phyloP scores from a whole-genome alignment of 257 asterid species.

The Thymus mandschuricus region DNA sequence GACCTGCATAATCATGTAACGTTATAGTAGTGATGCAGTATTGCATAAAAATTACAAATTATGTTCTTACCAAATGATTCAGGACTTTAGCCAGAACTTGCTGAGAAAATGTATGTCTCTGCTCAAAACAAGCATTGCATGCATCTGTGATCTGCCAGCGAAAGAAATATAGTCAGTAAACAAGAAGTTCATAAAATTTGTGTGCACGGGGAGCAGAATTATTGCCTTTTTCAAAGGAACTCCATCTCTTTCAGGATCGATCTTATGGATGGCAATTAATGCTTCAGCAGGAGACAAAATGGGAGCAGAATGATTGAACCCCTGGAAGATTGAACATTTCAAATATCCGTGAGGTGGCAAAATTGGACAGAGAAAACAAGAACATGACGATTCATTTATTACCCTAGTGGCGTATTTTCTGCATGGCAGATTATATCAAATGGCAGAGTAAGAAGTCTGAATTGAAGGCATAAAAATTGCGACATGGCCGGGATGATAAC shows the following conservation, averaged over 20 bases:
- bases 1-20: conserved; percentile 62
- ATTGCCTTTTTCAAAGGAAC: conserved; percentile 92
- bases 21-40: conserved; percentile 20
- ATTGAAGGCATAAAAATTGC: conserved; percentile 14
- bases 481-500: conserved; percentile 29
- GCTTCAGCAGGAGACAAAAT: conserved; percentile 93
- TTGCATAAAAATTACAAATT: background rate
- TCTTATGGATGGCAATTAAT: conserved; percentile 90
- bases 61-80: conserved; percentile 84
- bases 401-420: background rate
- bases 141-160: conserved; percentile 92
- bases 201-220: conserved; percentile 19
- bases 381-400: conserved; percentile 7
- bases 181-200: conserved; percentile 31
- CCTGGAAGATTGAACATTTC: conserved; percentile 52
- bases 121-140: conserved; percentile 97
- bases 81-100: conserved; percentile 95
- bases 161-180: conserved; percentile 27
- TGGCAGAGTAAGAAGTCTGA: conserved; percentile 3
- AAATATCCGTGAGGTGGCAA: conserved; percentile 14
- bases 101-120: conserved; percentile 80
- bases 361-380: conserved; percentile 13
- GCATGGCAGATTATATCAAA: conserved; percentile 12
- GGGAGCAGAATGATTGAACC: conserved; percentile 62
- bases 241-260: conserved; percentile 89